These are phyloP conservation scores for Penicillium sp. DNA, from an alignment of 2,329 filamentous ascomycete genomes.

Conservation along the genomic window DNA sequence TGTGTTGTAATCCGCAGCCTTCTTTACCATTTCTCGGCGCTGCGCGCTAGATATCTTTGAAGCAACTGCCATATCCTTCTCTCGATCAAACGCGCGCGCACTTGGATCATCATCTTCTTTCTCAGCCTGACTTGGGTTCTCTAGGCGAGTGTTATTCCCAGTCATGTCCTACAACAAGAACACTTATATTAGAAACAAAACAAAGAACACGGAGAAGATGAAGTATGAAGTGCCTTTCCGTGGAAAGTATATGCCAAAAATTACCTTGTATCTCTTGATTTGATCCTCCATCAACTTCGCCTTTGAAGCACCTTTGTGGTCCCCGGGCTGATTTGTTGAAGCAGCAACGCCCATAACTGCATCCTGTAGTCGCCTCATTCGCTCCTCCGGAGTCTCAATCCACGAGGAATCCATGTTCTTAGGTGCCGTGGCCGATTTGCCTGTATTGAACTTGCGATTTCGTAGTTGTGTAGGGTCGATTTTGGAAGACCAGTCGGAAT, in stretches of 20 bases:
- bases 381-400: slow-evolving; percentile 90
- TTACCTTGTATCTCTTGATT: slow-evolving; percentile 61
- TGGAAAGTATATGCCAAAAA: slow-evolving; percentile 7
- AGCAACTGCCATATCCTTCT: slow-evolving; percentile 87
- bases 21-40: slow-evolving; percentile 73
- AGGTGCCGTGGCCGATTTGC: slow-evolving; percentile 53
- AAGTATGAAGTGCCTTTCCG: neutral
- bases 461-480: slow-evolving; percentile 82
- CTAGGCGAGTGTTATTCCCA: slow-evolving; percentile 47
- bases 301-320: neutral
- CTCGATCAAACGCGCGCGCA: slow-evolving; percentile 80
- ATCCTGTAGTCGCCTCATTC: slow-evolving; percentile 75
- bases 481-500: slow-evolving; percentile 56
- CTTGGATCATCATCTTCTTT: slow-evolving; percentile 87
- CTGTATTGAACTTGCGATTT: slow-evolving; percentile 77
- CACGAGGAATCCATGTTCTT: slow-evolving; percentile 62
- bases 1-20: slow-evolving; percentile 76
- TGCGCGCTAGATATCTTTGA: slow-evolving; percentile 71
- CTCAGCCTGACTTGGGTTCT: slow-evolving; percentile 54
- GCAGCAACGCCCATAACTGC: slow-evolving; percentile 72
- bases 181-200: neutral
- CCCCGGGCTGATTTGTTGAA: slow-evolving; percentile 14
- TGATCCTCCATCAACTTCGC: slow-evolving; percentile 38
- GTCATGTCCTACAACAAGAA: slow-evolving; percentile 40
- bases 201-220: neutral